A percentile compares a stretch with the other conserved stretches of the same genome.
Evolutionary conservation across 108 stramenopile species (phyloP).

Genomic region (Cylindrotheca fusiformis): DNA sequence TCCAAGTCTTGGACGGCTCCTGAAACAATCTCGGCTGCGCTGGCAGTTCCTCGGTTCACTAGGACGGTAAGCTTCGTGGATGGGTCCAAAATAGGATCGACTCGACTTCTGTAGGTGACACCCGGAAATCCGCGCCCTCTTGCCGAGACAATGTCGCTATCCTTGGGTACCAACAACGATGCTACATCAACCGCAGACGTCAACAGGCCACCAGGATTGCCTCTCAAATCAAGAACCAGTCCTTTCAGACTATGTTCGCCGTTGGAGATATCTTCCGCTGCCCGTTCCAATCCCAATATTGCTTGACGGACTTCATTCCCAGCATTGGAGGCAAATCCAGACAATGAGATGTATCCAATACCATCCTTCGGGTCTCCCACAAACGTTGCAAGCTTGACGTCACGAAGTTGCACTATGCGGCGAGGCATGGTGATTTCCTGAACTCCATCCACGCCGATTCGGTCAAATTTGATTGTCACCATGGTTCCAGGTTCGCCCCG

Average conservation of each 20-base stretch:
- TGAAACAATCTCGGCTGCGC: slow-evolving; percentile 94
- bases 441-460: slow-evolving; percentile 64
- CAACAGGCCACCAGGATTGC: slow-evolving; percentile 95
- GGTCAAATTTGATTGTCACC: slow-evolving; percentile 71
- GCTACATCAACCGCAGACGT: slow-evolving; percentile 92
- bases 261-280: slow-evolving; percentile 53
- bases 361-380: slow-evolving; percentile 78
- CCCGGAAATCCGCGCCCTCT: slow-evolving; percentile 90
- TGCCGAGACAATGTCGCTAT: slow-evolving; percentile 89
- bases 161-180: slow-evolving; percentile 87
- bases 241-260: slow-evolving; percentile 62
- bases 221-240: slow-evolving; percentile 87
- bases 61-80: slow-evolving; percentile 86
- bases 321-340: slow-evolving; percentile 87
- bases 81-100: slow-evolving; percentile 78
- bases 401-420: slow-evolving; percentile 71
- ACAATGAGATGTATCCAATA: slow-evolving; percentile 90
- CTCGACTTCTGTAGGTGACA: slow-evolving; percentile 73
- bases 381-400: slow-evolving; percentile 81
- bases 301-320: slow-evolving; percentile 82
- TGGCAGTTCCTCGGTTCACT: slow-evolving; percentile 88
- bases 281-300: slow-evolving; percentile 63
- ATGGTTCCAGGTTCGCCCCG: slow-evolving; percentile 83
- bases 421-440: slow-evolving; percentile 72
- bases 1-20: slow-evolving; percentile 97